Base-by-base conservation (phyloP, 2,329 filamentous ascomycete genomes). In the Exophiala aquamarina region DNA sequence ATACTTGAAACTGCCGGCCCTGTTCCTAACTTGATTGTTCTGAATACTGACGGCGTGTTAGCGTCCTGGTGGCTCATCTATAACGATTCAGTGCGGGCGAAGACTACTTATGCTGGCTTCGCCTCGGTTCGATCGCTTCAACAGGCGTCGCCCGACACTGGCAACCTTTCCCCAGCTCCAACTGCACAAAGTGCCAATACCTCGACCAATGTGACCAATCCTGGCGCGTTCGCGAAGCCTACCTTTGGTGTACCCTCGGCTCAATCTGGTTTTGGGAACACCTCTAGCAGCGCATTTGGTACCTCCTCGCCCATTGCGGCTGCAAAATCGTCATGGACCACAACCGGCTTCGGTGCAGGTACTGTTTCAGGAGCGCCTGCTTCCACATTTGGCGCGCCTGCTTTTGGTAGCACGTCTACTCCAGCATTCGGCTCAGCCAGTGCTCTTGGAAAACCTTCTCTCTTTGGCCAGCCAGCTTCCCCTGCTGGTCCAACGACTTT, bases 11-110 rank as follows among this genome's bases (percentile, higher is more conserved):
- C 90, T 3, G 78, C 84, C 0, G 83, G 82, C 1, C 92, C 93
- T 10, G 70, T 97, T 7, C 93, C 93, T 4, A 89, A 84, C 9
- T 75, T 95, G 33, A 85, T 93, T 76, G 78, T 89, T 21, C 73
- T 98, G 13, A 97, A 94, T 50, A 85, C 95, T 56, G 89, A 96
- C 61, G 93, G 93, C 55, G 71, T 95, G 8, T 73, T 98, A 13
- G 83, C 82, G 36, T 79, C 83, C 10, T 98, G 92, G 90, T 96
- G 92, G 89, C 70, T 97, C 34, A 79, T 97, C 15, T 96, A 96
- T 69, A 82, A 86, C 28, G 89, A 94, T 33, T 90, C 92, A 2
- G 83, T 98, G 52, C 81, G 84, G 49, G 75, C 84, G 58, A 84
- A 84, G 3, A 82, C 81, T 5, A 79, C 81, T 1, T 97, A 90